Evolutionary conservation across 2,329 filamentous ascomycete species (phyloP).

Genomic region (Graphilbum sp.): DNA sequence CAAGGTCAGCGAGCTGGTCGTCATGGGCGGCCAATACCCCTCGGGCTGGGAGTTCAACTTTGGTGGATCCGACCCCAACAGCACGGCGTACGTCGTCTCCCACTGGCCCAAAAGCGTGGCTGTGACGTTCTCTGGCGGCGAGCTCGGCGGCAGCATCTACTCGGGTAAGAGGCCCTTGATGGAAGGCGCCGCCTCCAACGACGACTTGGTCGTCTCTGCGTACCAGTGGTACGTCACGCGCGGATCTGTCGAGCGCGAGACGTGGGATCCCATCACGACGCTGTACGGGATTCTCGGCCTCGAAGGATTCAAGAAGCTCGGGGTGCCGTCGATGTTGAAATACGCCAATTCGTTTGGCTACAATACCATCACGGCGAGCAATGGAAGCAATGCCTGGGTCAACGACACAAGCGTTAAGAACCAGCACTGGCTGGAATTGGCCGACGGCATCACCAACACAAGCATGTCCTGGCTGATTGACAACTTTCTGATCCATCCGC

Average conservation of each 20-base stretch:
- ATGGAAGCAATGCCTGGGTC: constrained; percentile 27
- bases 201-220: constrained; percentile 20
- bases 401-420: constrained; percentile 17
- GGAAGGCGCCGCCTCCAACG: constrained; percentile 12
- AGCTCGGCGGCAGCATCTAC: constrained; percentile 24
- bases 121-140: constrained; percentile 25
- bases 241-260: constrained; percentile 13
- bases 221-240: constrained; percentile 22
- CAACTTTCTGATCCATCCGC: too few species aligned
- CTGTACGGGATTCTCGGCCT: constrained; percentile 22
- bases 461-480: neutral
- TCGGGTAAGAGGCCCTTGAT: constrained; percentile 20
- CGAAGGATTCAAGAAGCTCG: constrained; percentile 8
- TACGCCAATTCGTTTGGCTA: constrained; percentile 22
- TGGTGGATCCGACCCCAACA: constrained; percentile 17
- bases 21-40: constrained; percentile 36
- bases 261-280: constrained; percentile 26
- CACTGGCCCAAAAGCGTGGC: constrained; percentile 20
- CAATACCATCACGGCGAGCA: constrained; percentile 19
- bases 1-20: constrained; percentile 31
- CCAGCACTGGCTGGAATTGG: constrained; percentile 23
- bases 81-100: constrained; percentile 25
- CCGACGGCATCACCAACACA: constrained; percentile 1
- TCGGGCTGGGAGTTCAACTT: constrained; percentile 33
- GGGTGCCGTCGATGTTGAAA: constrained; percentile 15